Evolutionary conservation across 441 rosid species (phyloP), one percentile per base, ranked within the genome.

Genomic region (Populus hybrid): DNA sequence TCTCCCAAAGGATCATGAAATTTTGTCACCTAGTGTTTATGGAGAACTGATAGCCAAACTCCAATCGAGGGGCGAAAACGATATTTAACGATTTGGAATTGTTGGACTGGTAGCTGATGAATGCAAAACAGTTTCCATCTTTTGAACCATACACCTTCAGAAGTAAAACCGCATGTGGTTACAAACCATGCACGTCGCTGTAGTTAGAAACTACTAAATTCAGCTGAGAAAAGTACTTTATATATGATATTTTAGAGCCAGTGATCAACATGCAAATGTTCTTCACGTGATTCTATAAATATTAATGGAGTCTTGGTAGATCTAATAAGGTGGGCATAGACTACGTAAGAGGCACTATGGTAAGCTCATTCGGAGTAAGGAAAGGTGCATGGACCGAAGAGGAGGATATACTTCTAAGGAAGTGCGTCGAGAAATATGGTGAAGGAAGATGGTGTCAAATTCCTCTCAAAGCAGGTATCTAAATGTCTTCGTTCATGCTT

Each of bases 341-440:
- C 19, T 50, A 16, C 59, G n/a, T 50, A 16, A 50, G 19, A 50
- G 59, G 19, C n/a, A 16, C 61, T 2, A 8, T 73, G 76, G 59
- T 21, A 34, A 1, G 32, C 14, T 32, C 35, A 1, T 63, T 8
- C 0, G 76, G 81, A 2, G 23, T 85, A 14, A 76, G 81, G 42
- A 84, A 83, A 84, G 87, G 87, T 36, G 83, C 82, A 21, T 86
- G 89, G 89, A 81, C 80, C 19, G 79, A 71, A 34, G 85, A 82
- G 70, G 92, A 87, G 81, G 90, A 87, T 57, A 36, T 9, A 69
- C 80, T 86, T 68, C 83, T 89, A 16, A 77, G 79, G 68, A 75
- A 75, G 6, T 86, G 88, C 76, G 70, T 86, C 12, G 78, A 78
- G 18, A 78, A 65, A 35, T 83, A 83, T 71, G 90, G 89, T 11